These are phyloP conservation scores for Leccinum angustisporum DNA, from an alignment of 1,284 basidiomycete genomes.

Conservation along the genomic window DNA sequence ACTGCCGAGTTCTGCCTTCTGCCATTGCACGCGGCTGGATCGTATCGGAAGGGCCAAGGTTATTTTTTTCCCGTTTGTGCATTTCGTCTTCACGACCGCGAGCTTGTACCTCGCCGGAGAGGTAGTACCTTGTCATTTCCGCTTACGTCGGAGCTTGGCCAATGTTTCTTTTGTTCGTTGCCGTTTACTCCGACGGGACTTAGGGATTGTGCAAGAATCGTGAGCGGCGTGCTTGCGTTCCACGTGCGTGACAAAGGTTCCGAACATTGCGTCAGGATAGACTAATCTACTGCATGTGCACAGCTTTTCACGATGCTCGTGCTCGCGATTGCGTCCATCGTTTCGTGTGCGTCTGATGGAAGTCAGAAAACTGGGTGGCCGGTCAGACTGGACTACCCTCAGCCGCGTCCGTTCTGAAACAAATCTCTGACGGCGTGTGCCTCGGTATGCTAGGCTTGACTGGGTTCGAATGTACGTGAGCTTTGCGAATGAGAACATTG, in stretches of 20 bases:
- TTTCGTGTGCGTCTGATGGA: slow-evolving; percentile 54
- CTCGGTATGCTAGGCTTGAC: slow-evolving; percentile 69
- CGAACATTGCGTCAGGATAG: not conserved
- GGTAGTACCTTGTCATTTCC: slow-evolving; percentile 47
- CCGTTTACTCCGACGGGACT: slow-evolving; percentile 57
- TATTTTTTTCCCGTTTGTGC: too few species aligned
- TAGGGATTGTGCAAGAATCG: slow-evolving; percentile 59
- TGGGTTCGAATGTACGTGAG: slow-evolving; percentile 59
- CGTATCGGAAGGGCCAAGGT: too few species aligned
- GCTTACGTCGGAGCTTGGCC: slow-evolving; percentile 48
- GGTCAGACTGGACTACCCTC: slow-evolving; percentile 35
- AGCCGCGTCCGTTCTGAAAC: slow-evolving; percentile 36
- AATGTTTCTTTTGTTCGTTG: slow-evolving; percentile 51
- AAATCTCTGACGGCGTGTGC: slow-evolving; percentile 64
- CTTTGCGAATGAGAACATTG: not conserved
- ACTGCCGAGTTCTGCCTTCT: too few species aligned
- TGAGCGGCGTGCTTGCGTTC: slow-evolving; percentile 54
- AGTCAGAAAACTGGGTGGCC: slow-evolving; percentile 53
- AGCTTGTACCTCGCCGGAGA: slow-evolving; percentile 65
- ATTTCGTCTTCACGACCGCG: slow-evolving; percentile 44
- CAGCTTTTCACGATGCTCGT: slow-evolving; percentile 55
- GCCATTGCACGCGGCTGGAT: too few species aligned
- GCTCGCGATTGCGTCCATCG: slow-evolving; percentile 47
- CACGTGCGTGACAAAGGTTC: slow-evolving; percentile 45
- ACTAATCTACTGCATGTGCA: not conserved